A percentile compares a stretch with the other conserved stretches of the same genome.
phyloP scores from a whole-genome alignment of 768 basidiomycete species.

The Clitopilus passeckerianus region DNA sequence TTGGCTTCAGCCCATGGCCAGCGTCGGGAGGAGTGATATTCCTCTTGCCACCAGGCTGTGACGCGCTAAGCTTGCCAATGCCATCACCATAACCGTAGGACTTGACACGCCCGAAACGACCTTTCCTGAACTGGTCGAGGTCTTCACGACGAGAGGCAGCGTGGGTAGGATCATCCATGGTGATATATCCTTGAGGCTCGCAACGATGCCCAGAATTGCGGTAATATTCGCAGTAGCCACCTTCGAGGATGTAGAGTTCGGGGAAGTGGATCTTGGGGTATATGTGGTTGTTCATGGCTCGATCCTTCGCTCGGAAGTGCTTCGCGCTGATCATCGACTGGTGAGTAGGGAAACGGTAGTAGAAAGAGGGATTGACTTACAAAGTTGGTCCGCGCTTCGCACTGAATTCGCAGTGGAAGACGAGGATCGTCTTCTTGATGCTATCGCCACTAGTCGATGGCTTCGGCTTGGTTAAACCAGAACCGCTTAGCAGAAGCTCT shows the following conservation, averaged over 20 bases:
- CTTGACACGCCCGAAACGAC: conserved; percentile 83
- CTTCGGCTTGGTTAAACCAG: conserved; percentile 47
- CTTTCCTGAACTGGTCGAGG: conserved; percentile 86
- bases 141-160: conserved; percentile 78
- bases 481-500: conserved; percentile 63
- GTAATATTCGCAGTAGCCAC: conserved; percentile 91
- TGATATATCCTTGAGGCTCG: conserved; percentile 77
- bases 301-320: conserved; percentile 86
- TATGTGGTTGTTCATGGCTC: conserved; percentile 78
- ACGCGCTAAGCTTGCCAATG: conserved; percentile 32
- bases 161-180: conserved; percentile 92
- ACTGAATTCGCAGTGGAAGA: conserved; percentile 99
- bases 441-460: conserved; percentile 73
- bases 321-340: conserved; percentile 61
- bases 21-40: conserved; percentile 54
- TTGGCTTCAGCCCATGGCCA: conserved; percentile 24
- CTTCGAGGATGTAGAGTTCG: conserved; percentile 94
- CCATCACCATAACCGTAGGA: conserved; percentile 92
- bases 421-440: conserved; percentile 73
- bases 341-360: background rate
- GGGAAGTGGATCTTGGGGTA: conserved; percentile 96
- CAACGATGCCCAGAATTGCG: conserved; percentile 65
- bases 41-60: conserved; percentile 49
- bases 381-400: conserved; percentile 94
- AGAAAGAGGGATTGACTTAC: conserved; percentile 44